Conservation (phyloP, 2,329 filamentous ascomycete genomes). For the Arachnomyces sp. region DNA sequence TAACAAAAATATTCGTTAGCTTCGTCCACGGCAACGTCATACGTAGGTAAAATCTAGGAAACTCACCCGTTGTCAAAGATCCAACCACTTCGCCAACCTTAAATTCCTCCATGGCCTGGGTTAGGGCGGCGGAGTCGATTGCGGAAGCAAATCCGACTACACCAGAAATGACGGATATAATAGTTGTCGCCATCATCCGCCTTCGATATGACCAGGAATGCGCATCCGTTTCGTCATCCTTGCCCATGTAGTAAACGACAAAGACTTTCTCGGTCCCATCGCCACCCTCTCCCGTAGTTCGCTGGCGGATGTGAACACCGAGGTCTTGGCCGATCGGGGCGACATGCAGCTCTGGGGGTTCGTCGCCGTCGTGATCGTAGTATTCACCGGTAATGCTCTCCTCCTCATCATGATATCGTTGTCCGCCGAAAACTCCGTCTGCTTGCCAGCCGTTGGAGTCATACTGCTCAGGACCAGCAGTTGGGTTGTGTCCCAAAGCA, state of each 20-base stretch:
- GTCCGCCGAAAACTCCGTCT: too few relatives aligned
- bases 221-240: conserved; percentile 38
- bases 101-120: conserved; percentile 33
- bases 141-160: conserved; percentile 42
- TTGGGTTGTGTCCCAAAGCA: conserved; percentile 15
- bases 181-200: conserved; percentile 27
- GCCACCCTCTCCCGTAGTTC: conserved; percentile 13
- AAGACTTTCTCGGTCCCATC: conserved; percentile 29
- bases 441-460: background rate
- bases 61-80: conserved; percentile 36
- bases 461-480: conserved; percentile 8
- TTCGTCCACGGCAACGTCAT: conserved; percentile 1
- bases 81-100: conserved; percentile 38
- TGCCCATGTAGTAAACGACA: conserved; percentile 34
- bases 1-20: background rate
- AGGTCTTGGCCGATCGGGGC: conserved; percentile 16
- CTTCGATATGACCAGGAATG: conserved; percentile 35
- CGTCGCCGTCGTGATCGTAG: background rate
- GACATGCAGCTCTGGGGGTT: conserved; percentile 10
- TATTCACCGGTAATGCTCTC: too few relatives aligned
- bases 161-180: conserved; percentile 37
- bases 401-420: too few relatives aligned
- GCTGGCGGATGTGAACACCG: conserved; percentile 17
- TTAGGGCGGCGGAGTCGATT: conserved; percentile 43
- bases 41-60: background rate